These are phyloP conservation scores for Blastobotrys serpentis DNA, from an alignment of 1,139 yeast genomes.

Conservation along the genomic window DNA sequence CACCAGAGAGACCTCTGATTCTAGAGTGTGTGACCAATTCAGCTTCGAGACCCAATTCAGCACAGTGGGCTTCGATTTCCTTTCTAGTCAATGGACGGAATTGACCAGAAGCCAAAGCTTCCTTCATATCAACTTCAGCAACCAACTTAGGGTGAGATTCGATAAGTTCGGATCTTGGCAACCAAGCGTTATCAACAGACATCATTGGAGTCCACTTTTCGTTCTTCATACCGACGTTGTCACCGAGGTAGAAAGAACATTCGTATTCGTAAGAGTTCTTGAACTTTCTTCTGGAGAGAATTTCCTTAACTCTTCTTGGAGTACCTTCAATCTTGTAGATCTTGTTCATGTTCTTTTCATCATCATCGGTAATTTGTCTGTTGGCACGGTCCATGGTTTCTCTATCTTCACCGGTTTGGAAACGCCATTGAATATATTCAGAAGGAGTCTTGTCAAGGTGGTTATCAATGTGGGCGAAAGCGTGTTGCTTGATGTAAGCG, in stretches of 20 bases:
- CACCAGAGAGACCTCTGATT: conserved; percentile 99
- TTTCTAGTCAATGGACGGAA: conserved; percentile 99
- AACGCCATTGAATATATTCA: conserved; percentile 99
- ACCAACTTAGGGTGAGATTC: conserved; percentile 99
- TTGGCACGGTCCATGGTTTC: conserved; percentile 99
- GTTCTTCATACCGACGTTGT: conserved; percentile 96
- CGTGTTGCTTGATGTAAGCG: conserved; percentile 99
- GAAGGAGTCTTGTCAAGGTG: conserved; percentile 99
- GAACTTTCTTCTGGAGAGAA: conserved; percentile 98
- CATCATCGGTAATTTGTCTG: conserved; percentile 95
- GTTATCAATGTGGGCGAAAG: conserved; percentile 97
- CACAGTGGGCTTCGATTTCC: conserved; percentile 98
- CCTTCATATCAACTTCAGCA: conserved; percentile 99
- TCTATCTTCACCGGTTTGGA: conserved; percentile 99
- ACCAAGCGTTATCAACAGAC: conserved; percentile 99
- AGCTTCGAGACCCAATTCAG: conserved; percentile 97
- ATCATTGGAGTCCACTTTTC: conserved; percentile 99
- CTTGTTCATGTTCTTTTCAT: conserved; percentile 98
- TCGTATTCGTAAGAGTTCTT: conserved; percentile 99
- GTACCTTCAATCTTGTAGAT: conserved; percentile 98
- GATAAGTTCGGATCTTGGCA: conserved; percentile 99
- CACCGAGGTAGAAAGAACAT: conserved; percentile 95
- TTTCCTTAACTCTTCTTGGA: conserved; percentile 94
- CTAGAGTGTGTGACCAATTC: conserved; percentile 99
- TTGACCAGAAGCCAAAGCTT: conserved; percentile 99